These are phyloP conservation scores for Aspergillus neotritici DNA, from an alignment of 2,329 filamentous ascomycete species.

Conservation along the genomic window DNA sequence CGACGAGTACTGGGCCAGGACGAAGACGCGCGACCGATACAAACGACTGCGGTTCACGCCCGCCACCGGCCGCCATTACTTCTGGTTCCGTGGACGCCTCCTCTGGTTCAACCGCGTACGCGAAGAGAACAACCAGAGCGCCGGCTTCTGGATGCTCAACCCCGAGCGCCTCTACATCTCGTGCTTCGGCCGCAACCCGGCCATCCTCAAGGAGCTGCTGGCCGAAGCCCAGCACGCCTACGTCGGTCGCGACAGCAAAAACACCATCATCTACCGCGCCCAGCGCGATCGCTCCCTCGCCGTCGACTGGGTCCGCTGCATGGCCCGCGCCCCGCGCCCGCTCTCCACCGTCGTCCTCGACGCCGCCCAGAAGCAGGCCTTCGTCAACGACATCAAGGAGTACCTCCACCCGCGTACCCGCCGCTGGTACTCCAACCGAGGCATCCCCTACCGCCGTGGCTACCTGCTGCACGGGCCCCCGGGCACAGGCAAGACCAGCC, in stretches of 20 bases:
- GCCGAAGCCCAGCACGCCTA: constrained; percentile 33
- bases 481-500: constrained; percentile 71
- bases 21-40: constrained; percentile 34
- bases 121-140: constrained; percentile 17
- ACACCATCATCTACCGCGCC: constrained; percentile 37
- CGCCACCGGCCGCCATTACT: constrained; percentile 60
- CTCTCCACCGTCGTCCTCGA: constrained; percentile 53
- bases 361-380: constrained; percentile 43
- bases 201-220: constrained; percentile 31
- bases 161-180: constrained; percentile 31
- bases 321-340: constrained; percentile 45
- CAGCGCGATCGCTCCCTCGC: constrained; percentile 16
- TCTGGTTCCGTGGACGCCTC: constrained; percentile 58
- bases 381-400: constrained; percentile 52
- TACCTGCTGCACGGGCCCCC: constrained; percentile 78
- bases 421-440: constrained; percentile 74
- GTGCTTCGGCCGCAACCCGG: constrained; percentile 31
- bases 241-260: constrained; percentile 31
- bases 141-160: constrained; percentile 11
- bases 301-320: constrained; percentile 31
- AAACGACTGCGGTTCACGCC: constrained; percentile 54
- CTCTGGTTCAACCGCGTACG: constrained; percentile 38
- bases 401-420: constrained; percentile 49
- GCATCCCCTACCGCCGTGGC: constrained; percentile 78
- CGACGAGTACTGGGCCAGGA: constrained; percentile 38